Conservation (phyloP, 148 eudicot genomes). For the Cornus controversa region DNA sequence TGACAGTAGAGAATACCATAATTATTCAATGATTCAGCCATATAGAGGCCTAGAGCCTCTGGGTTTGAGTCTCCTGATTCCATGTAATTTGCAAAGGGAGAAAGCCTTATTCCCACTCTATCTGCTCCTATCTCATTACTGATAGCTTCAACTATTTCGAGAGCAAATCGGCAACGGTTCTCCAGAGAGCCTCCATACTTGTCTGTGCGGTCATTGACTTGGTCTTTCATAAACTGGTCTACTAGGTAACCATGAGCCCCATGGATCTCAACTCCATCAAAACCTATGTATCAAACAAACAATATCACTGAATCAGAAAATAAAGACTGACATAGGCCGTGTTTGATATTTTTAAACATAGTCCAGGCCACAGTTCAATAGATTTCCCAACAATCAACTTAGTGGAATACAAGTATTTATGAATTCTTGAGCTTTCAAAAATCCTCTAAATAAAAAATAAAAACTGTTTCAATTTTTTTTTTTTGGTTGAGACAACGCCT, state of each 20-base stretch:
- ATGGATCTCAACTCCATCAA: constrained; percentile 45
- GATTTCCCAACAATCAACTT: too few species aligned
- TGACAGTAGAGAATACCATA: constrained; percentile 26
- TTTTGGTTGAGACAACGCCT: too few species aligned
- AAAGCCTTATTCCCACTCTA: constrained; percentile 40
- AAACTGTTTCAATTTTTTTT: too few species aligned
- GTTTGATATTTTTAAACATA: too few species aligned
- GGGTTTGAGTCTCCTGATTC: constrained; percentile 44
- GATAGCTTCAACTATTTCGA: constrained; percentile 42
- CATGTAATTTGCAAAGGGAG: constrained; percentile 38
- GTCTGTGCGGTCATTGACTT: constrained; percentile 45
- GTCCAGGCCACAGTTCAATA: too few species aligned
- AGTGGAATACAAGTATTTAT: too few species aligned
- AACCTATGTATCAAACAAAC: constrained; percentile 19
- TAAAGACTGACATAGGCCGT: neutral
- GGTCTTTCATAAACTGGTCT: constrained; percentile 44
- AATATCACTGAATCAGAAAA: constrained; percentile 1
- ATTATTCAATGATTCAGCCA: constrained; percentile 29
- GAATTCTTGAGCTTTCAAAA: too few species aligned
- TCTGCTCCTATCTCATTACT: constrained; percentile 39
- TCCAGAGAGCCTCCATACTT: constrained; percentile 48
- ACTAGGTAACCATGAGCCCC: constrained; percentile 48
- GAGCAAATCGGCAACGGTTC: constrained; percentile 44
- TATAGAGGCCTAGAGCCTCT: constrained; percentile 28
- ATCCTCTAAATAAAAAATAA: too few species aligned